Evolutionary conservation across 331 rosid genomes (phyloP).

Genomic region (Phaseolus coccineus): DNA sequence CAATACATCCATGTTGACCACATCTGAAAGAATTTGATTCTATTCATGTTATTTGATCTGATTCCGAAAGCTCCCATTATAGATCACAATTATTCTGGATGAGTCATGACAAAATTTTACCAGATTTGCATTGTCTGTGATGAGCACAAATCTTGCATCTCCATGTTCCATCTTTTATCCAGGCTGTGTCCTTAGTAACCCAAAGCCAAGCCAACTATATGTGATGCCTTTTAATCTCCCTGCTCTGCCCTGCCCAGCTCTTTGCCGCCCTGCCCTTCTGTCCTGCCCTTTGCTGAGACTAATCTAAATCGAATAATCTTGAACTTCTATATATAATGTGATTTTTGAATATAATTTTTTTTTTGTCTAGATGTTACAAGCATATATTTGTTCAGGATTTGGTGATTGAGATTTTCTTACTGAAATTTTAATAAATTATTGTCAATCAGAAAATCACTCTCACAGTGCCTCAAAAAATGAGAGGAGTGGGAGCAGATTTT

Average conservation of each 20-base stretch:
- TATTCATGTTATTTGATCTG: background rate
- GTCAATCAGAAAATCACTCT: background rate
- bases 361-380: slow-evolving; percentile 9
- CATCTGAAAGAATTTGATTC: background rate
- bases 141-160: background rate
- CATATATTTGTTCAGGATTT: background rate
- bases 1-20: background rate
- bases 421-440: background rate
- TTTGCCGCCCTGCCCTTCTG: too few relatives aligned
- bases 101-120: background rate
- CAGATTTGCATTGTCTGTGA: background rate
- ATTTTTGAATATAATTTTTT: background rate
- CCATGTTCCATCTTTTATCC: slow-evolving; percentile 1
- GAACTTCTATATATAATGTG: background rate
- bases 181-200: background rate
- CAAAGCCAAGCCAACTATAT: background rate
- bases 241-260: too few relatives aligned
- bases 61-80: background rate
- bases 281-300: too few relatives aligned
- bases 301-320: background rate
- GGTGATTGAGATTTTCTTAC: background rate
- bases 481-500: background rate
- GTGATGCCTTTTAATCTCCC: too few relatives aligned
- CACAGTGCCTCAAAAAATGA: background rate
- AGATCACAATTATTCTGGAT: background rate